Evolutionary conservation across 1,139 yeast species (phyloP), one percentile per base, ranked within the genome.

Genomic region (Pichia sp.): DNA sequence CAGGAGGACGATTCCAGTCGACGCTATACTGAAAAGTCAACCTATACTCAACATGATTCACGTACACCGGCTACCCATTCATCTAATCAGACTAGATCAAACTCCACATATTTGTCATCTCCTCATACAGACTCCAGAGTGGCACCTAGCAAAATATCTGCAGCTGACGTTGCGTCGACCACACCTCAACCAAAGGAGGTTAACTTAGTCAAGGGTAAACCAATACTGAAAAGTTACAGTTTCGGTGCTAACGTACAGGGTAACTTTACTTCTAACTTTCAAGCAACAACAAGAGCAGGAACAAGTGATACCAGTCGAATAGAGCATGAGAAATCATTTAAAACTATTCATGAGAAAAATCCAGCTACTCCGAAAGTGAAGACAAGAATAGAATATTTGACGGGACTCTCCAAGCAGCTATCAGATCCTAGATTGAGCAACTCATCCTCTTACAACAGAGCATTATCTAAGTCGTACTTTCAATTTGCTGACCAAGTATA

Each of bases 401-500:
- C 37, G 34, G 28, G 53, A 50, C n/a, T 41, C 6, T 33, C 41
- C 5, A 26, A 27, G 7, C 22, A 36, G 9, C 45, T 48, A 18
- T 25, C 24, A 10, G 77, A 72, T 48, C 77, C 74, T 15, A 58
- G 75, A 48, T 19, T 18, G 12, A 20, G 25, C 9, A 23, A 25
- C 15, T 15, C 31, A 3, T 16, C 18, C 4, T 30, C 27, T 30
- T 45, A 45, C 17, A 21, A 35, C 4, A 41, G 49, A 27, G 38
- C 48, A 16, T 30, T 41, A 9, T 33, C 43, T 4, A 50, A 42
- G 35, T 51, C 56, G 5, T 42, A 34, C 18, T 44, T 41, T 29
- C 45, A 46, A 18, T 33, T 43, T 7, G 54, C 46, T 28, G 51
- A 55, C 8, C 47, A 66, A 19, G 58, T 77, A 19, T 72, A 75